Base-by-base conservation (phyloP, 768 basidiomycete species). In the Termitomyces sp. region DNA sequence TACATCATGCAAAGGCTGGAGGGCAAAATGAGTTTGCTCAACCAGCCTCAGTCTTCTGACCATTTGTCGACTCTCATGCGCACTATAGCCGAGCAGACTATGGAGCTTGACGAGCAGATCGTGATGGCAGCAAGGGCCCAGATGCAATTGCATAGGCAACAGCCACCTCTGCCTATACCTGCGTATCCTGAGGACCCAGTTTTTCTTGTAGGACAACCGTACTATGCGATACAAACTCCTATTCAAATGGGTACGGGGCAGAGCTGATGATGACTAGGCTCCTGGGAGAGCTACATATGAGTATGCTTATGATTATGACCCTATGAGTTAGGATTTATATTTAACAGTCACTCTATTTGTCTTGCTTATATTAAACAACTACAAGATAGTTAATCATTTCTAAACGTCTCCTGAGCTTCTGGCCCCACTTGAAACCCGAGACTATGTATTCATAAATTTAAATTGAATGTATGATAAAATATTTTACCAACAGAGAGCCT, bases 21-120 rank as follows among this genome's bases (percentile, higher is more conserved):
- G 34, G 62, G 62, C 30, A 52, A 55, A 18, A 60, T 60, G 56
- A 63, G 59, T 40, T 48, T 63, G 39, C 53, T 63, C 39, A 52
- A 56, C 13, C 32, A 37, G 37, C 54, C 56, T 24, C 34, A 50
- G 42, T 44, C 59, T 3, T 2, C 33, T 16, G 62, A 61, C 3
- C 43, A 53, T 9, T 32, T 63, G 26, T 34, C 53, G 20, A 48
- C 12, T 18, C 36, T 59, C 16, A 53, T 56, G 45, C 27, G 22
- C 32, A 49, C 18, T 3, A 48, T 63, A 14, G 46, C 49, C 32
- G 8, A 45, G 24, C 45, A 45, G 37, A 53, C 52, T 14, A 27
- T 51, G 27, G 62, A 61, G 30, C 43, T 60, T 34, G 43, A 45
- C 24, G 45, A 43, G 22, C 27, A 62, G 49, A 58, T 60, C 40